Evolutionary conservation across 208 protist species (phyloP).

Genomic region (Wallacemonas collosoma): DNA sequence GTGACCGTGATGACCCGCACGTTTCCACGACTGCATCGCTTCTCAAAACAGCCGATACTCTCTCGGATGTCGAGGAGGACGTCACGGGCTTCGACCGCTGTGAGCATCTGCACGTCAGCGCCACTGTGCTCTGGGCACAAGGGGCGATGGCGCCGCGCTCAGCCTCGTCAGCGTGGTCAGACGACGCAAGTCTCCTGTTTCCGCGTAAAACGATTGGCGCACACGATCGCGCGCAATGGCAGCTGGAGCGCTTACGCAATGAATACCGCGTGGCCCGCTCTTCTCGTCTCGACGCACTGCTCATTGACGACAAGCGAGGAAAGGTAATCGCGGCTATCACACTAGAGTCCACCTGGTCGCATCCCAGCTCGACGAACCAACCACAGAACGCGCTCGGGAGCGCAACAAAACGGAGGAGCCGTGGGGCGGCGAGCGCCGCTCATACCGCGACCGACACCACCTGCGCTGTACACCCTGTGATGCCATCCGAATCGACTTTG

Average conservation of each 20-base stretch:
- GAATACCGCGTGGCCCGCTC: slow-evolving; percentile 69
- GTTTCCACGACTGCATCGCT: neutral
- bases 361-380: neutral
- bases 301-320: slow-evolving; percentile 47
- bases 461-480: neutral
- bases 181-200: neutral
- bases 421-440: too few relatives aligned
- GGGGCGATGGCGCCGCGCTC: slow-evolving; percentile 27
- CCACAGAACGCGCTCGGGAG: too few relatives aligned
- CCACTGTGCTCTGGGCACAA: slow-evolving; percentile 52
- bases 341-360: slow-evolving; percentile 23
- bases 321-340: slow-evolving; percentile 63
- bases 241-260: slow-evolving; percentile 64
- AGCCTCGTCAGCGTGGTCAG: neutral
- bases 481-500: neutral
- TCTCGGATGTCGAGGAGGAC: slow-evolving; percentile 29
- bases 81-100: slow-evolving; percentile 37
- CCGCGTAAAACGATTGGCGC: slow-evolving; percentile 25
- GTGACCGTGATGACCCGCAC: neutral
- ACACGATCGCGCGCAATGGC: slow-evolving; percentile 54
- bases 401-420: too few relatives aligned
- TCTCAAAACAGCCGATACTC: slow-evolving; percentile 14
- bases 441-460: neutral
- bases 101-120: slow-evolving; percentile 45
- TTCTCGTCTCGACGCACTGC: slow-evolving; percentile 56